These are phyloP conservation scores for Antrodiella citrinella DNA, from an alignment of 768 basidiomycete genomes.

Conservation along the genomic window DNA sequence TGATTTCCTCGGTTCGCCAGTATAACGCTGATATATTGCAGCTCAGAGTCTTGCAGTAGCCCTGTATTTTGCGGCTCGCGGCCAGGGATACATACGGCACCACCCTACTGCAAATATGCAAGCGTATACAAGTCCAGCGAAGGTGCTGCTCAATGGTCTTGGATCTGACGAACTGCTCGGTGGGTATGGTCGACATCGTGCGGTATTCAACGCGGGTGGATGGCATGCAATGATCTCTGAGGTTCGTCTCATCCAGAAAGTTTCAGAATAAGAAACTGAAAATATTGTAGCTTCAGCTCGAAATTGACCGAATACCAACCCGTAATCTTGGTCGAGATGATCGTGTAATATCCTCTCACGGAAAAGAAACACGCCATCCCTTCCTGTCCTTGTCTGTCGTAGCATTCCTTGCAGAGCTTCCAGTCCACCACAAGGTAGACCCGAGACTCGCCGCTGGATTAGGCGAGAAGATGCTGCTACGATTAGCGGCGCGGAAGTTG, in stretches of 20 bases:
- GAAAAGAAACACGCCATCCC: constrained; percentile 88
- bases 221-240: constrained; percentile 79
- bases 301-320: constrained; percentile 78
- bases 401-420: constrained; percentile 66
- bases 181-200: constrained; percentile 86
- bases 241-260: constrained; percentile 32
- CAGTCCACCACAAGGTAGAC: constrained; percentile 79
- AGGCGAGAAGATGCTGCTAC: constrained; percentile 85
- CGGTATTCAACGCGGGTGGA: constrained; percentile 55
- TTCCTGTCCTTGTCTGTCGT: constrained; percentile 80
- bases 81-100: constrained; percentile 49
- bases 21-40: no score
- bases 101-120: constrained; percentile 26
- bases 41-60: constrained; percentile 83
- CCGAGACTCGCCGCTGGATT: constrained; percentile 62
- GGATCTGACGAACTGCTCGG: constrained; percentile 95
- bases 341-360: constrained; percentile 83
- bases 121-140: constrained; percentile 65
- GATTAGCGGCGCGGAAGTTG: constrained; percentile 61
- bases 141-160: constrained; percentile 82
- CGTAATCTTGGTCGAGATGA: constrained; percentile 95
- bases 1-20: constrained; percentile 4
- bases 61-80: constrained; percentile 87
- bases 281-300: constrained; percentile 67
- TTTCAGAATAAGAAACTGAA: constrained; percentile 4